These are phyloP conservation scores for Nannochloris sp. DNA, from an alignment of 139 green algal species.

Conservation along the genomic window DNA sequence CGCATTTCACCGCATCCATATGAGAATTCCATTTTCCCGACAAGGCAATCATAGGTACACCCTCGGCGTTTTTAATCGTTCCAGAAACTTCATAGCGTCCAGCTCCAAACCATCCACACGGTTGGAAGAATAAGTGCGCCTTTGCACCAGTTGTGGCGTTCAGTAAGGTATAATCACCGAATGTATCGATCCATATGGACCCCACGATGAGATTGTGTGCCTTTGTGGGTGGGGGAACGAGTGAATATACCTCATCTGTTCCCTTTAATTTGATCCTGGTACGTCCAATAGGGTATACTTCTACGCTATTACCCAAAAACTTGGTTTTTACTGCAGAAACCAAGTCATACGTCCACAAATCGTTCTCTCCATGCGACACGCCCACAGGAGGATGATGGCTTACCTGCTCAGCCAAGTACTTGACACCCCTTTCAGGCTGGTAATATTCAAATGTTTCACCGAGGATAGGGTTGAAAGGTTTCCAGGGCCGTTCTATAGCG, in stretches of 20 bases:
- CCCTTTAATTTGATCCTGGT: conserved; percentile 75
- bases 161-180: conserved; percentile 69
- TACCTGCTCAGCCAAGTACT: conserved; percentile 92
- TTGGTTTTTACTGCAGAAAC: conserved; percentile 91
- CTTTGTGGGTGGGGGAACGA: conserved; percentile 73
- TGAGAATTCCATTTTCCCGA: conserved; percentile 78
- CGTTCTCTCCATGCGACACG: conserved; percentile 79
- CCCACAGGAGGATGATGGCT: conserved; percentile 85
- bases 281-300: conserved; percentile 86
- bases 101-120: conserved; percentile 88
- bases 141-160: conserved; percentile 71
- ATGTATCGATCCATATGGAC: conserved; percentile 87
- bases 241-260: conserved; percentile 70
- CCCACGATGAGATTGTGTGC: conserved; percentile 92
- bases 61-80: background rate
- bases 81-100: conserved; percentile 62
- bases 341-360: conserved; percentile 85
- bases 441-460: conserved; percentile 94
- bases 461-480: conserved; percentile 99
- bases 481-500: conserved; percentile 85
- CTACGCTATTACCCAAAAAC: conserved; percentile 95
- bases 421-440: conserved; percentile 45
- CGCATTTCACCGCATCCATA: conserved; percentile 62
- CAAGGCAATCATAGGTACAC: conserved; percentile 37
- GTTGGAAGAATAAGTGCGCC: conserved; percentile 72